Evolutionary conservation across 495 filamentous ascomycete genomes (phyloP).

Genomic region (Aspergillus bertholletiae): DNA sequence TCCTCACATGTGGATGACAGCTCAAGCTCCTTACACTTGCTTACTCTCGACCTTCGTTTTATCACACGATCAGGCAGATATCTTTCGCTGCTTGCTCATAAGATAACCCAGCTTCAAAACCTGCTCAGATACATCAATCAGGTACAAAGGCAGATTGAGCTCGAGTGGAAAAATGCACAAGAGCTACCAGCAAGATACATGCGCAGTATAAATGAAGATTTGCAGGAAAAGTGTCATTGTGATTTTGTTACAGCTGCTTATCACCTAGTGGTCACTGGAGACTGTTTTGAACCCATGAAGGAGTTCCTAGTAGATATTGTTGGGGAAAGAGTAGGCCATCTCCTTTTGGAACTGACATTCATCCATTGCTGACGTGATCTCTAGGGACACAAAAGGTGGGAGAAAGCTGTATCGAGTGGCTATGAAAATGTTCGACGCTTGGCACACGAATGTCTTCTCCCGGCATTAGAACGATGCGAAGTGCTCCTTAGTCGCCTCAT

Average conservation of each 20-base stretch:
- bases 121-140: slow-evolving; percentile 78
- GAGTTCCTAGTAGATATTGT: slow-evolving; percentile 91
- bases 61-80: slow-evolving; percentile 75
- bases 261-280: slow-evolving; percentile 81
- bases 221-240: slow-evolving; percentile 54
- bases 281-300: slow-evolving; percentile 68
- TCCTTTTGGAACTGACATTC: background rate
- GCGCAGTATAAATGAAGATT: slow-evolving; percentile 64
- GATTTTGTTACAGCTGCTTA: slow-evolving; percentile 74
- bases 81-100: slow-evolving; percentile 76
- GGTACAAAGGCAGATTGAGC: slow-evolving; percentile 66
- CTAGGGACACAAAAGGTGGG: slow-evolving; percentile 93
- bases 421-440: slow-evolving; percentile 74
- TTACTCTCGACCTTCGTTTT: slow-evolving; percentile 81
- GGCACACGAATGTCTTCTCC: slow-evolving; percentile 81
- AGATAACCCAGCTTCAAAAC: slow-evolving; percentile 83
- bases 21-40: slow-evolving; percentile 47
- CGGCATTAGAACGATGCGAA: slow-evolving; percentile 76
- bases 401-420: slow-evolving; percentile 74
- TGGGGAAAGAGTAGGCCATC: slow-evolving; percentile 65
- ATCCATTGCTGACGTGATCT: slow-evolving; percentile 11
- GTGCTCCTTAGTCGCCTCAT: slow-evolving; percentile 80
- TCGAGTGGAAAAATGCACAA: slow-evolving; percentile 77
- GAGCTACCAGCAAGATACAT: slow-evolving; percentile 78
- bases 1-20: slow-evolving; percentile 17